These are phyloP conservation scores for Mucor indicus DNA, from an alignment of 371 early-diverging fungal species.

Conservation along the genomic window DNA sequence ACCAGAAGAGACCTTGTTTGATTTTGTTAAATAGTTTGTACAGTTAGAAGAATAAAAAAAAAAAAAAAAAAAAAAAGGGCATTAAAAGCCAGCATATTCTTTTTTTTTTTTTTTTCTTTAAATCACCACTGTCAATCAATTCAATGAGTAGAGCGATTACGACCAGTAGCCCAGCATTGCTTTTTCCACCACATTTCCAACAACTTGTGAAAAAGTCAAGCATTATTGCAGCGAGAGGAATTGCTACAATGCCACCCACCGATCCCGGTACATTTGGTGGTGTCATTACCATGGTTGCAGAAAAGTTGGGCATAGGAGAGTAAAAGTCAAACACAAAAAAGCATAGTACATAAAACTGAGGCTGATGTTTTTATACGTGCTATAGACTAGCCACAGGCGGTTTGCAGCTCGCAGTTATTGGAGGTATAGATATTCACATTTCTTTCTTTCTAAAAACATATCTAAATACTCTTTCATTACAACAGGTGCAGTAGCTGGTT, in stretches of 20 bases:
- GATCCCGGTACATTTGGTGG: constrained; percentile 40
- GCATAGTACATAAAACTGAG: background rate
- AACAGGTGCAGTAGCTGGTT: constrained; percentile 33
- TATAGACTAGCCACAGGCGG: constrained; percentile 58
- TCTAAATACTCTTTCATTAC: no score
- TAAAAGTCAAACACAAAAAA: constrained; percentile 16
- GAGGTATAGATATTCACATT: constrained; percentile 16
- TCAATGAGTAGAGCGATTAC: no score
- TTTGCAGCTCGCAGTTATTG: constrained; percentile 37
- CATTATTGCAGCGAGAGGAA: constrained; percentile 3
- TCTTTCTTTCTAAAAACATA: background rate
- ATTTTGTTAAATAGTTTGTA: constrained; percentile 25
- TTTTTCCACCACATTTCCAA: background rate
- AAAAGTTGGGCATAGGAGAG: constrained; percentile 54
- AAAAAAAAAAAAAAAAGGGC: no score
- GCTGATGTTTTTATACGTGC: background rate
- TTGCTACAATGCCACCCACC: constrained; percentile 17
- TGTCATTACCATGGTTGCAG: constrained; percentile 39
- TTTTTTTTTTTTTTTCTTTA: background rate
- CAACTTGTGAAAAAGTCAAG: background rate
- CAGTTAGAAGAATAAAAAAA: no score
- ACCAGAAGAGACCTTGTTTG: constrained; percentile 29
- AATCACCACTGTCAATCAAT: no score
- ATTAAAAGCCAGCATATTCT: background rate
- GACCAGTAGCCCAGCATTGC: no score